phyloP scores from a whole-genome alignment of 1,284 basidiomycete genomes.

The Quambalaria eucalypti region DNA sequence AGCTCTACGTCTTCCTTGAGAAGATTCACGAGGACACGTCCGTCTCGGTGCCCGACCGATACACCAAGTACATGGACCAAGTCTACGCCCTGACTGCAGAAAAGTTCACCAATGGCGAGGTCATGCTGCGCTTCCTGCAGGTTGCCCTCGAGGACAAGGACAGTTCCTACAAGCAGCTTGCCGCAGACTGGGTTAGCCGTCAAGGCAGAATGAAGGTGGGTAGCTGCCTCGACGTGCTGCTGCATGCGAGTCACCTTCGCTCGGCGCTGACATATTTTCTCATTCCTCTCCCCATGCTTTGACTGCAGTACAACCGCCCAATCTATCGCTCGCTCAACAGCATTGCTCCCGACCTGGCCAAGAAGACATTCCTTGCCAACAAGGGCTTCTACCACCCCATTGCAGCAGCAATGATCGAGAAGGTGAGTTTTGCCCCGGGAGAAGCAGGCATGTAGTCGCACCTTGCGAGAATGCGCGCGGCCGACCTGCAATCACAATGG shows the following conservation, averaged over 20 bases:
- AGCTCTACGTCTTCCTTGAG: slow-evolving; percentile 52
- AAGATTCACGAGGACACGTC: slow-evolving; percentile 46
- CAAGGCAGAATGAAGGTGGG: slow-evolving; percentile 48
- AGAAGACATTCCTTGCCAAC: slow-evolving; percentile 54
- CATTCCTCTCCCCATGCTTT: slow-evolving; percentile 38
- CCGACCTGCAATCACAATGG: too few species aligned
- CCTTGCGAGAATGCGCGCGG: too few species aligned
- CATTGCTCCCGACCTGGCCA: slow-evolving; percentile 60
- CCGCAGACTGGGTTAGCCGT: slow-evolving; percentile 52
- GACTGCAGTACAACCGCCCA: slow-evolving; percentile 48
- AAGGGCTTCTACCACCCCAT: slow-evolving; percentile 53
- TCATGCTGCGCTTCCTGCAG: slow-evolving; percentile 51
- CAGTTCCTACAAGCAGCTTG: slow-evolving; percentile 49
- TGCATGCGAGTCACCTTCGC: too few species aligned
- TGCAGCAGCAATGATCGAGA: slow-evolving; percentile 39
- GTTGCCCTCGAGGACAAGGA: slow-evolving; percentile 50
- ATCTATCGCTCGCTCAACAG: slow-evolving; percentile 51
- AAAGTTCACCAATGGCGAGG: slow-evolving; percentile 50
- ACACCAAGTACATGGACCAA: slow-evolving; percentile 48
- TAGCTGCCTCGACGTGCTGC: not conserved
- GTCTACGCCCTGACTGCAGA: slow-evolving; percentile 46
- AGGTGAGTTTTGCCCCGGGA: slow-evolving; percentile 41
- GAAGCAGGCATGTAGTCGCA: too few species aligned
- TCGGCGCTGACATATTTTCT: too few species aligned
- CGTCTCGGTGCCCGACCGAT: slow-evolving; percentile 33